A percentile compares a stretch with the other conserved stretches of the same genome.
Conservation (phyloP, 257 asterid genomes). For the Paulownia fortunei region DNA sequence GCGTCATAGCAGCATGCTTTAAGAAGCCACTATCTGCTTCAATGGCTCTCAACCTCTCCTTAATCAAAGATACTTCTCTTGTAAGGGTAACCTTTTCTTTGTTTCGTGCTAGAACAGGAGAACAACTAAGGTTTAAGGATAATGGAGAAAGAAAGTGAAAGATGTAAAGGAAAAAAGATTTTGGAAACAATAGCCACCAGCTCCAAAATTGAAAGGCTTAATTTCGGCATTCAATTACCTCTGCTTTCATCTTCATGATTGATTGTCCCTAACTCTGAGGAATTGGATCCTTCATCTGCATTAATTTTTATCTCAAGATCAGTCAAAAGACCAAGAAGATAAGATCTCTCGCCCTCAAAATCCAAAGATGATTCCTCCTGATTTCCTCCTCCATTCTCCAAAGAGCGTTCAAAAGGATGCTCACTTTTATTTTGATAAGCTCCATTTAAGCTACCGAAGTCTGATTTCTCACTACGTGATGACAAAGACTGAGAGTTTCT, state of each 20-base stretch:
- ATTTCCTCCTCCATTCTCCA: constrained; percentile 35
- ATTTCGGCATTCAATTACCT: constrained; percentile 42
- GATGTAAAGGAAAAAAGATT: not conserved
- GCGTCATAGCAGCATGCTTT: constrained; percentile 74
- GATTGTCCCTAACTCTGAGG: constrained; percentile 25
- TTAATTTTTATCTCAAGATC: constrained; percentile 52
- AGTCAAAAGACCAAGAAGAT: constrained; percentile 54
- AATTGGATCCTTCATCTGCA: constrained; percentile 35
- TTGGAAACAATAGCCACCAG: not conserved
- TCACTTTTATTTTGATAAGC: constrained; percentile 38
- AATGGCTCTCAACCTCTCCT: constrained; percentile 69
- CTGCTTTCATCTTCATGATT: constrained; percentile 35
- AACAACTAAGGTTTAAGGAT: not conserved
- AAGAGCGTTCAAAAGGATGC: constrained; percentile 20
- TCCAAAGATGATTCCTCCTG: constrained; percentile 45
- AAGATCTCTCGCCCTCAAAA: constrained; percentile 61
- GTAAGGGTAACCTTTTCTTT: constrained; percentile 46
- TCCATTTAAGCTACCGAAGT: constrained; percentile 46
- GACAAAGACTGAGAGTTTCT: constrained; percentile 53
- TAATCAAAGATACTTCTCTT: constrained; percentile 61
- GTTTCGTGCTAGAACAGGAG: constrained; percentile 32
- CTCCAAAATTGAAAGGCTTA: not conserved
- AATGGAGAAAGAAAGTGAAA: not conserved
- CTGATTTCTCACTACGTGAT: constrained; percentile 55
- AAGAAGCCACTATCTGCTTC: constrained; percentile 85